A percentile compares a stretch with the other conserved stretches of the same genome.
These are phyloP conservation scores for Berberis vulgaris DNA, from an alignment of 164 flowering plant genomes.

Conservation along the genomic window DNA sequence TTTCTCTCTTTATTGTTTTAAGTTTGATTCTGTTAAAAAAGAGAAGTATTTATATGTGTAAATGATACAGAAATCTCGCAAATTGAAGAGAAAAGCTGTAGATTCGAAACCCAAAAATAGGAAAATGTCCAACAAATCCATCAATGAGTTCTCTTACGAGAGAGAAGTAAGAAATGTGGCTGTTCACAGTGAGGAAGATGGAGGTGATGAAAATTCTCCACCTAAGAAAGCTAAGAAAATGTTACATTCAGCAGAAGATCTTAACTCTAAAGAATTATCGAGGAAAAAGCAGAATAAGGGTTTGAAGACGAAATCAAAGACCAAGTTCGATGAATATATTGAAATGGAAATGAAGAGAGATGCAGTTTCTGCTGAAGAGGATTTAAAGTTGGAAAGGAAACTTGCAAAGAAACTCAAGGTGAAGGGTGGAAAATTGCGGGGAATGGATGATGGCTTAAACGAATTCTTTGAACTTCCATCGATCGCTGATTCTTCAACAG, in stretches of 20 bases:
- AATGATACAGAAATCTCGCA: slow-evolving; percentile 16
- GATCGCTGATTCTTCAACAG: slow-evolving; percentile 15
- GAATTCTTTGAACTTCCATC: slow-evolving; percentile 43
- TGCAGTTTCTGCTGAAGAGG: slow-evolving; percentile 38
- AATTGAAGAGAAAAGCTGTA: slow-evolving; percentile 3
- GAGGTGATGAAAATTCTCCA: slow-evolving; percentile 4
- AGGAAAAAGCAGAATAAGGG: slow-evolving; percentile 17
- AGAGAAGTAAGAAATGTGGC: background rate
- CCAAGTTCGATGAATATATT: slow-evolving; percentile 61
- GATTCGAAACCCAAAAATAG: slow-evolving; percentile 3
- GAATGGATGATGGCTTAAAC: slow-evolving; percentile 55
- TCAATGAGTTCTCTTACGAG: background rate
- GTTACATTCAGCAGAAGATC: slow-evolving; percentile 1
- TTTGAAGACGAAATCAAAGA: slow-evolving; percentile 30
- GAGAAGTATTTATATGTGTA: background rate
- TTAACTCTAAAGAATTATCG: slow-evolving; percentile 1
- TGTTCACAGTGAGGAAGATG: slow-evolving; percentile 5
- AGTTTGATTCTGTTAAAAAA: too few species aligned
- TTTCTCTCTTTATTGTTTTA: too few species aligned
- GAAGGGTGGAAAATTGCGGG: slow-evolving; percentile 52
- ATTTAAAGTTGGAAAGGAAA: slow-evolving; percentile 58
- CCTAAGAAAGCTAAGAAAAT: slow-evolving; percentile 7
- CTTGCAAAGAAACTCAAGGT: slow-evolving; percentile 83
- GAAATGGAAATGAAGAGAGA: slow-evolving; percentile 35
- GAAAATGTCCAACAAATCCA: slow-evolving; percentile 1